phyloP scores from a whole-genome alignment of 306 rosid genomes.

The Castanospermum australe region DNA sequence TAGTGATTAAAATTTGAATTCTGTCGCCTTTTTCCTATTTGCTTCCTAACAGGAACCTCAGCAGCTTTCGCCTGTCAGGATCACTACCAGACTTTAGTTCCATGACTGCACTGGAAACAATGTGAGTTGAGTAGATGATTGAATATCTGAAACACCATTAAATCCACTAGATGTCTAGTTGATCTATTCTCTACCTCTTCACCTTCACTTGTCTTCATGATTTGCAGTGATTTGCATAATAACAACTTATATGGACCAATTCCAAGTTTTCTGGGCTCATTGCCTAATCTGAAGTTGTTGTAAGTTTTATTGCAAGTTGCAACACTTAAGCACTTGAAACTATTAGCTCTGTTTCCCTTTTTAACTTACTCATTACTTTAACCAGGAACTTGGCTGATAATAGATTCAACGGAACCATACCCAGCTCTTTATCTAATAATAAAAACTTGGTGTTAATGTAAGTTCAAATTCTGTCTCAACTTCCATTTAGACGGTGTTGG shows the following conservation, averaged over 20 bases:
- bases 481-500: too few species aligned
- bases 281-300: conserved; percentile 27
- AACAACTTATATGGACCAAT: conserved; percentile 36
- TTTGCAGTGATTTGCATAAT: conserved; percentile 35
- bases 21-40: background rate
- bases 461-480: background rate
- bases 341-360: background rate
- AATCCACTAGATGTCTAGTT: background rate
- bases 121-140: conserved; percentile 18
- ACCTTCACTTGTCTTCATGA: background rate
- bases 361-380: background rate
- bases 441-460: conserved; percentile 16
- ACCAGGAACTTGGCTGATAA: conserved; percentile 30
- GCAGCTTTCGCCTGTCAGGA: conserved; percentile 33
- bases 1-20: background rate
- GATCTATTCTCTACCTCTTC: background rate
- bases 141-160: background rate
- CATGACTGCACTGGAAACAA: conserved; percentile 32
- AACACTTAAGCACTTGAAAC: background rate
- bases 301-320: background rate
- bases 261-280: conserved; percentile 32
- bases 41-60: conserved; percentile 26
- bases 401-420: conserved; percentile 31
- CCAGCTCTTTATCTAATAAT: conserved; percentile 21
- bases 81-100: conserved; percentile 34